These are phyloP conservation scores for Chlorella variabilis DNA, from an alignment of 163 green algal species.

Conservation along the genomic window DNA sequence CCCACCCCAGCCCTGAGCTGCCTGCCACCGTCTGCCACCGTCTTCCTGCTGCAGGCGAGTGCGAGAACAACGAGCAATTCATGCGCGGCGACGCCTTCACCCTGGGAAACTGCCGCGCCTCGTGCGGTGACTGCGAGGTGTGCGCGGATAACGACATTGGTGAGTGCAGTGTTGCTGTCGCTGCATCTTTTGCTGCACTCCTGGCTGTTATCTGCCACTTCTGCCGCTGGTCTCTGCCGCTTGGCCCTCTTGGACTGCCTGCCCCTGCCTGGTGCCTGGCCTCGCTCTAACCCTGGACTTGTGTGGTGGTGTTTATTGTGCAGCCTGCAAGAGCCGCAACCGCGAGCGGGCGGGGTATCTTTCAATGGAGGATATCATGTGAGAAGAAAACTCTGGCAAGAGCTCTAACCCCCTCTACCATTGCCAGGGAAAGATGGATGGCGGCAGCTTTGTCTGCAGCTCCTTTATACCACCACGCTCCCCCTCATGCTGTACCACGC, in stretches of 20 bases:
- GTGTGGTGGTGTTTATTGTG: too few species aligned
- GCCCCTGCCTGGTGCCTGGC: background rate
- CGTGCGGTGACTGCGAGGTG: conserved; percentile 50
- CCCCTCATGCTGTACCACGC: too few species aligned
- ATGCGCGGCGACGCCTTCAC: conserved; percentile 53
- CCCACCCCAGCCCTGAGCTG: too few species aligned
- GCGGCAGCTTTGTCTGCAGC: too few species aligned
- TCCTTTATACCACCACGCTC: too few species aligned
- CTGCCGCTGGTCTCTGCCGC: background rate
- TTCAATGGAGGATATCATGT: conserved; percentile 34
- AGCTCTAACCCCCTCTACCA: too few species aligned
- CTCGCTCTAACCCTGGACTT: background rate
- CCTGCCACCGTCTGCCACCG: too few species aligned
- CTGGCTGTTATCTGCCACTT: too few species aligned
- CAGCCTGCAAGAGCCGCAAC: conserved; percentile 47
- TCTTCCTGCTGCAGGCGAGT: conserved; percentile 65
- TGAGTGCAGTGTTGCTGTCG: background rate
- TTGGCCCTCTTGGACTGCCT: background rate
- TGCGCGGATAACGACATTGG: conserved; percentile 42
- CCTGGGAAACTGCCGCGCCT: conserved; percentile 50
- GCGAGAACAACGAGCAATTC: conserved; percentile 60
- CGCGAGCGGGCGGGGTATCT: conserved; percentile 56
- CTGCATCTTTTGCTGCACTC: background rate
- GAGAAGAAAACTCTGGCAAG: too few species aligned
- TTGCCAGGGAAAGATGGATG: too few species aligned